Percentiles rank a stretch among this genome's conserved stretches.
Conservation (phyloP, 1,284 basidiomycete species). For the Schizophyllum amplum region DNA sequence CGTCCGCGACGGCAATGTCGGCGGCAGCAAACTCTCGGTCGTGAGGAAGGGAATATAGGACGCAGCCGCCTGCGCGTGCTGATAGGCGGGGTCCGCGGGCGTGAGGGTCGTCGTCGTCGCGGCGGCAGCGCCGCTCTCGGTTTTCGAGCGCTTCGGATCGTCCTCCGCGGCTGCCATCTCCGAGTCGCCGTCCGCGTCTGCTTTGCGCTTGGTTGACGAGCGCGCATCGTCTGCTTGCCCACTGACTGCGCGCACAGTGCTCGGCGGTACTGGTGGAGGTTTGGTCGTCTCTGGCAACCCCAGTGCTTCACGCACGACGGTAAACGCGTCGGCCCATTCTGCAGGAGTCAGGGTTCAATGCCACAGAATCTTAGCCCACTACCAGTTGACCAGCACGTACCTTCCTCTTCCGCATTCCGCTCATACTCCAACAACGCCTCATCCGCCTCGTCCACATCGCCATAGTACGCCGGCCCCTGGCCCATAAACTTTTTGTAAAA, state of each 20-base stretch:
- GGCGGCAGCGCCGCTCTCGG: conserved; percentile 12
- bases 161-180: conserved; percentile 30
- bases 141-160: conserved; percentile 35
- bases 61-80: conserved; percentile 51
- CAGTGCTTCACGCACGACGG: conserved; percentile 47
- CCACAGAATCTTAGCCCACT: conserved; percentile 1
- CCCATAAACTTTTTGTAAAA: conserved; percentile 88
- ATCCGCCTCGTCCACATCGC: conserved; percentile 85
- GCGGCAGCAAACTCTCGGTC: conserved; percentile 64
- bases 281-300: conserved; percentile 42
- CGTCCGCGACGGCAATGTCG: conserved; percentile 63
- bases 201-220: conserved; percentile 42
- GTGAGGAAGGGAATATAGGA: conserved; percentile 73
- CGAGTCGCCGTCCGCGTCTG: conserved; percentile 34
- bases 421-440: conserved; percentile 67
- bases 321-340: conserved; percentile 71
- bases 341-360: conserved; percentile 1
- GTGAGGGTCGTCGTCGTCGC: too few relatives aligned
- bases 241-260: conserved; percentile 8
- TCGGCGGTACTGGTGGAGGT: conserved; percentile 30
- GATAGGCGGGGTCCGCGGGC: conserved; percentile 25
- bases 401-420: conserved; percentile 63
- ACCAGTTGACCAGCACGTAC: conserved; percentile 31
- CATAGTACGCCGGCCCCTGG: conserved; percentile 86
- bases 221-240: conserved; percentile 1